Base-by-base conservation (phyloP, 2,329 filamentous ascomycete species). In the Aspergillus ibericus region DNA sequence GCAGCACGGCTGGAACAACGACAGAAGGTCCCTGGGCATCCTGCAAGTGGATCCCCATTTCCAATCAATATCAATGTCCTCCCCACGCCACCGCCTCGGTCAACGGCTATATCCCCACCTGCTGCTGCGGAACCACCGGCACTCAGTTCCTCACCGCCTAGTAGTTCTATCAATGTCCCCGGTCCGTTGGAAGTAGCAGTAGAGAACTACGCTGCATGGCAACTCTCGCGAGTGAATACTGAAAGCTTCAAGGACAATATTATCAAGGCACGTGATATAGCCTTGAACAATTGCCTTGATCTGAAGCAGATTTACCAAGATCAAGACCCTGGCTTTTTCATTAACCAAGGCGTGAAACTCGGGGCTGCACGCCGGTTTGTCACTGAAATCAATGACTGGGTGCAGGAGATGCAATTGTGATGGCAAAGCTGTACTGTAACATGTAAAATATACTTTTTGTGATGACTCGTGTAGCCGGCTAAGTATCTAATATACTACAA, bases 41-140 rank as follows among this genome's bases (percentile, higher is more conserved):
- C 59, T 55, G 51, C 48, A 53, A 52, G 51, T 36, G 57, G 59
- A 47, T 65, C 62, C 16, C 59, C 20, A 34, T 57, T 59, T 60
- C 66, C 66, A 27, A 73, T 73, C 51, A 68, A 66, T 56, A 72
- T 76, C 40, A 69, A 70, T 60, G 62, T 74, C 50, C 63, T 70
- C 9, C 63, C 63, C 13, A 44, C 61, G 6, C 40, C 58, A 48
- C 42, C 55, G 61, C 59, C 60, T 56, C 52, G 66, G 32, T 18
- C 54, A 13, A 13, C 52, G 32, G 38, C 35, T n/a, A 36, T 36
- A 29, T 22, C 20, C 53, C 20, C n/a, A 32, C 12, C 7, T 9
- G 22, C 27, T n/a, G n/a, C n/a, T n/a, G n/a, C n/a, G n/a, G n/a
- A n/a, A n/a, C n/a, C n/a, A n/a, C n/a, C n/a, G n/a, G n/a, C n/a